These are phyloP conservation scores for Fusarium stilboides DNA, from an alignment of 2,329 filamentous ascomycete species.

Conservation along the genomic window DNA sequence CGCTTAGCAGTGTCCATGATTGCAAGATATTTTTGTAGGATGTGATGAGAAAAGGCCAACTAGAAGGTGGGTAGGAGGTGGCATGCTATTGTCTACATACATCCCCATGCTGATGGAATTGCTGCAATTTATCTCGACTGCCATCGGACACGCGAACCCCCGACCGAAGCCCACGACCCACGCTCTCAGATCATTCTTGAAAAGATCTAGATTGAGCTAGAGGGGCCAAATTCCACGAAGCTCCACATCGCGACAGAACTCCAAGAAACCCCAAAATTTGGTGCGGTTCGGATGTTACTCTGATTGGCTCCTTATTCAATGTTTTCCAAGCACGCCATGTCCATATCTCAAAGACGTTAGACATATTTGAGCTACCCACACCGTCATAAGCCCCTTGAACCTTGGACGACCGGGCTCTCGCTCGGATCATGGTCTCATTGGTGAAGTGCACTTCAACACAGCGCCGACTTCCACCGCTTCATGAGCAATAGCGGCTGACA, in stretches of 20 bases:
- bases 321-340: constrained; percentile 16
- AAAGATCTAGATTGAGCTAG: too few relatives aligned
- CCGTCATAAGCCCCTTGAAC: background rate
- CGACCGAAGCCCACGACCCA: background rate
- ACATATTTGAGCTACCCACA: background rate
- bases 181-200: too few relatives aligned
- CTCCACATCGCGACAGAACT: background rate
- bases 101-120: too few relatives aligned
- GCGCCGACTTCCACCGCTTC: background rate
- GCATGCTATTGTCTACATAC: background rate
- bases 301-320: background rate
- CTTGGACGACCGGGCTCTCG: background rate
- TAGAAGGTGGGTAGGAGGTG: background rate
- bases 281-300: constrained; percentile 10
- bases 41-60: too few relatives aligned
- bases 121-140: background rate
- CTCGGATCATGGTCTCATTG: constrained; percentile 14
- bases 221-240: too few relatives aligned
- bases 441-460: background rate
- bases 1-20: constrained; percentile 9
- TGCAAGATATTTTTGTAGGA: background rate
- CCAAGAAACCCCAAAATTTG: background rate
- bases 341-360: background rate
- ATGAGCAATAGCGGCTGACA: background rate
- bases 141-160: background rate